Conservation (phyloP, 2,329 filamentous ascomycete genomes). For the Aspergillus costaricaensis region DNA sequence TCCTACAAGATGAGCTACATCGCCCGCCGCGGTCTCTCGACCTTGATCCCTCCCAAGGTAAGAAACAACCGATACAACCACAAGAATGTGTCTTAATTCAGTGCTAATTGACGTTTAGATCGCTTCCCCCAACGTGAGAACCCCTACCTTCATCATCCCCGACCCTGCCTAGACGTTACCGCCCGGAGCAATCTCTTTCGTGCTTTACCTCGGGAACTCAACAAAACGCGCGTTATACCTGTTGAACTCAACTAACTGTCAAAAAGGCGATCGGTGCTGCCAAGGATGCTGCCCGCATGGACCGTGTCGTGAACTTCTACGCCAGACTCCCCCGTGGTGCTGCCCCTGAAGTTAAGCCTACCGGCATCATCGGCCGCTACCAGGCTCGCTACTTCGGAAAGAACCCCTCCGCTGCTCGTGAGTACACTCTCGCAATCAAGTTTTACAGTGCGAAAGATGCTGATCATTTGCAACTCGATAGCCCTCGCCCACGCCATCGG, state of each 20-base stretch:
- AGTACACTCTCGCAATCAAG: constrained; percentile 42
- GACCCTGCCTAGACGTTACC: constrained; percentile 19
- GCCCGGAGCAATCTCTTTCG: constrained; percentile 27
- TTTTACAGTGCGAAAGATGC: neutral
- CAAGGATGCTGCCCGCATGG: constrained; percentile 95
- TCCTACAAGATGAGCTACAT: constrained; percentile 84
- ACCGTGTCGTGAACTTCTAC: constrained; percentile 97
- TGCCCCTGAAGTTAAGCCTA: constrained; percentile 79
- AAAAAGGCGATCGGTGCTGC: constrained; percentile 86
- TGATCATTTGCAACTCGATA: constrained; percentile 44
- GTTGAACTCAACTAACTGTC: constrained; percentile 36
- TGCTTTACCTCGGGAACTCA: constrained; percentile 9
- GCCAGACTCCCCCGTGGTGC: constrained; percentile 93
- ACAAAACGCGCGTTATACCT: constrained; percentile 13
- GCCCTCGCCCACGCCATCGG: constrained; percentile 86
- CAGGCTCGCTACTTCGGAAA: constrained; percentile 88
- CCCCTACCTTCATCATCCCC: constrained; percentile 15
- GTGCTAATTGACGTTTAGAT: constrained; percentile 46
- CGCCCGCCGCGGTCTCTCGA: constrained; percentile 87
- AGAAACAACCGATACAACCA: constrained; percentile 28
- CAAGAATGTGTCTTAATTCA: constrained; percentile 12
- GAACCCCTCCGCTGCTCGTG: constrained; percentile 87
- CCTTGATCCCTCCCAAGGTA: constrained; percentile 99
- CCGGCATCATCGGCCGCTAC: constrained; percentile 84
- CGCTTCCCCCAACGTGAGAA: constrained; percentile 43